Conservation (phyloP, 495 filamentous ascomycete species). For the Collariella sp. region DNA sequence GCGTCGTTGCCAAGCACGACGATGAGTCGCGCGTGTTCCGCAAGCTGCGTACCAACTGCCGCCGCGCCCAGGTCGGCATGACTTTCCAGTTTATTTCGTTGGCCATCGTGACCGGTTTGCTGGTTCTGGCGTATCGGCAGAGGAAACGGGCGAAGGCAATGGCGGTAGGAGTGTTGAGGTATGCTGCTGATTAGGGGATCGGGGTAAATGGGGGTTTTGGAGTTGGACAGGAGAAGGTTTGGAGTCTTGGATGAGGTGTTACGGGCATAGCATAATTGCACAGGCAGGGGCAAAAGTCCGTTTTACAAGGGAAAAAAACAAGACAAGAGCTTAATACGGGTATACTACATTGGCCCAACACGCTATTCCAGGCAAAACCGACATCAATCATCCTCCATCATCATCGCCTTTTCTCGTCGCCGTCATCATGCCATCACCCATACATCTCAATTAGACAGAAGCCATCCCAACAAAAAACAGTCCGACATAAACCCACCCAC, state of each 20-base stretch:
- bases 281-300: background rate
- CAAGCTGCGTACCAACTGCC: constrained; percentile 23
- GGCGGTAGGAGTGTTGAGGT: background rate
- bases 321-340: background rate
- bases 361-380: background rate
- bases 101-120: constrained; percentile 18
- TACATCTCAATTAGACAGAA: background rate
- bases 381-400: background rate
- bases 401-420: background rate
- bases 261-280: background rate
- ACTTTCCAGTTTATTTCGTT: constrained; percentile 32
- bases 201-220: too few species aligned
- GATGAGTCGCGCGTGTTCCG: background rate
- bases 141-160: background rate
- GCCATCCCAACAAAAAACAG: background rate
- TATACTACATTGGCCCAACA: constrained; percentile 2
- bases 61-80: constrained; percentile 28
- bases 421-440: background rate
- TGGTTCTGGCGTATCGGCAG: constrained; percentile 15
- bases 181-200: background rate
- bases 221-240: too few species aligned
- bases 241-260: too few species aligned
- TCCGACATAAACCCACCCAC: background rate
- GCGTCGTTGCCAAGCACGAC: constrained; percentile 5
- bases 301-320: background rate